These are phyloP conservation scores for Saccharomycopsis amapae DNA, from an alignment of 805 yeast species.

Conservation along the genomic window DNA sequence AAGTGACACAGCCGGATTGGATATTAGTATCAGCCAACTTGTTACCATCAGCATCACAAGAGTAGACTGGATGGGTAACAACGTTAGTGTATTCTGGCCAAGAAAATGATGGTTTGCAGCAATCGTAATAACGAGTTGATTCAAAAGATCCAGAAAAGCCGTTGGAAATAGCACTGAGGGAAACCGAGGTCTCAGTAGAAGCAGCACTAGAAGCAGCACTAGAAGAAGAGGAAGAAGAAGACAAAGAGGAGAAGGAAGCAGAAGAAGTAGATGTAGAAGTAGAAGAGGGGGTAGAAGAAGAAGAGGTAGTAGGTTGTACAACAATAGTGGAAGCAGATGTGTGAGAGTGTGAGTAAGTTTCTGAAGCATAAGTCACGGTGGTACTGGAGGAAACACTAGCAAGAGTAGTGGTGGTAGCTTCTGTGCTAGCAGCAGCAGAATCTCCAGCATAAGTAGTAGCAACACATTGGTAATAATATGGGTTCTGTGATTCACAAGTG, in stretches of 20 bases:
- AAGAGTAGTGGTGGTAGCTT: too few species aligned
- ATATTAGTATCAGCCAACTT: background rate
- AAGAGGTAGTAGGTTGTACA: background rate
- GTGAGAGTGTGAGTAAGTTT: background rate
- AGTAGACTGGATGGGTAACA: slow-evolving; percentile 6
- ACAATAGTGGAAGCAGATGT: background rate
- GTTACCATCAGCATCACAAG: slow-evolving; percentile 16
- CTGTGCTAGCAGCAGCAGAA: background rate
- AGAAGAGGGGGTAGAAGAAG: background rate
- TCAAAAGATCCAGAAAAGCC: slow-evolving; percentile 12
- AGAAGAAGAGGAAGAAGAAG: background rate
- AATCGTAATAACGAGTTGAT: slow-evolving; percentile 17
- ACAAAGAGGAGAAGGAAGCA: background rate
- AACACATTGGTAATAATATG: background rate
- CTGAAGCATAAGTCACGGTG: too few species aligned
- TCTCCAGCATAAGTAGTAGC: background rate
- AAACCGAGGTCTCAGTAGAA: background rate
- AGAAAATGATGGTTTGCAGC: slow-evolving; percentile 17
- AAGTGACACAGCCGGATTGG: slow-evolving; percentile 15
- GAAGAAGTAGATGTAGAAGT: background rate
- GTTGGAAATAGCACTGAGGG: background rate
- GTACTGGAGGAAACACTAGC: too few species aligned
- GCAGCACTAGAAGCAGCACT: background rate
- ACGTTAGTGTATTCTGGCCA: slow-evolving; percentile 12
- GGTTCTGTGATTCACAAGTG: background rate